These are phyloP conservation scores for Piedraia hortae DNA, from an alignment of 2,329 filamentous ascomycete genomes.

Conservation along the genomic window DNA sequence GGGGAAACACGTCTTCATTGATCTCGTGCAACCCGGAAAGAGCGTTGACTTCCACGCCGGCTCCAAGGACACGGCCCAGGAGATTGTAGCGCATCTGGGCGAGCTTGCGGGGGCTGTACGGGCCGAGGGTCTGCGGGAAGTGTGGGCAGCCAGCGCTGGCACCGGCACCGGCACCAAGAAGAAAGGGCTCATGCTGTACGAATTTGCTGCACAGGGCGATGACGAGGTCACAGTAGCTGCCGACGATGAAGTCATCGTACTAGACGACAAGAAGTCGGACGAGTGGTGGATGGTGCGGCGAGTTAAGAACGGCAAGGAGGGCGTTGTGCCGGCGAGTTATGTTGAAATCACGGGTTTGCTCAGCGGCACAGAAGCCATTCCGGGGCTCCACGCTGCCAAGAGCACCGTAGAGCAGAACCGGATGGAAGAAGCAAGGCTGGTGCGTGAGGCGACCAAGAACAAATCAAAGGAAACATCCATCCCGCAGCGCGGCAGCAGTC, in stretches of 20 bases:
- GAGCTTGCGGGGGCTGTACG: slow-evolving; percentile 67
- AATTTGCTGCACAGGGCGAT: slow-evolving; percentile 87
- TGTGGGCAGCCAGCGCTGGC: slow-evolving; percentile 53
- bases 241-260: slow-evolving; percentile 69
- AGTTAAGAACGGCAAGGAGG: slow-evolving; percentile 75
- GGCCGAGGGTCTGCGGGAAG: slow-evolving; percentile 61
- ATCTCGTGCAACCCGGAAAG: slow-evolving; percentile 73
- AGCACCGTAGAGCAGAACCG: slow-evolving; percentile 52
- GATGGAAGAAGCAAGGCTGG: slow-evolving; percentile 56
- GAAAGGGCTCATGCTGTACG: slow-evolving; percentile 69
- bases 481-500: slow-evolving; percentile 54
- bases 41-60: slow-evolving; percentile 93
- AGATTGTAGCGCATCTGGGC: slow-evolving; percentile 68
- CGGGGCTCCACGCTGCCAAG: slow-evolving; percentile 30
- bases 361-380: slow-evolving; percentile 20
- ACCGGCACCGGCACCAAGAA: slow-evolving; percentile 32
- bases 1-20: slow-evolving; percentile 91
- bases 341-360: slow-evolving; percentile 58
- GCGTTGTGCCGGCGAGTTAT: slow-evolving; percentile 89
- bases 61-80: slow-evolving; percentile 83
- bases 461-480: slow-evolving; percentile 30
- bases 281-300: slow-evolving; percentile 96
- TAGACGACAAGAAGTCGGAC: slow-evolving; percentile 78
- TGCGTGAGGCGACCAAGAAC: slow-evolving; percentile 44
- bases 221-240: slow-evolving; percentile 82